Percentiles rank a stretch among this genome's conserved stretches.
phyloP scores from a whole-genome alignment of 2,329 filamentous ascomycete species.

The Colletotrichum sp. region DNA sequence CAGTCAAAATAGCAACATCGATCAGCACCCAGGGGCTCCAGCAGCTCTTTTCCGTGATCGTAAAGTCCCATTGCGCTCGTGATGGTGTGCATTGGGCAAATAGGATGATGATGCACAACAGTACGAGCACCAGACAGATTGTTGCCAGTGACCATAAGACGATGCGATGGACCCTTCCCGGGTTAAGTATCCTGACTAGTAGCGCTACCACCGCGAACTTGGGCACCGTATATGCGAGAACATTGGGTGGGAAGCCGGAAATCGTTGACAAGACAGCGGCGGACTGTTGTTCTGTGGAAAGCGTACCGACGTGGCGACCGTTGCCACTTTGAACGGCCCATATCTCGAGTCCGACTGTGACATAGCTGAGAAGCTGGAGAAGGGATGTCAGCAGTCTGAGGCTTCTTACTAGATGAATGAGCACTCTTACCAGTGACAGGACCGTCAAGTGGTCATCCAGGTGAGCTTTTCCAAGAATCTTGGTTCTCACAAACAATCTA shows the following conservation, averaged over 20 bases:
- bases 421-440: not conserved
- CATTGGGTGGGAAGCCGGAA: conserved; percentile 29
- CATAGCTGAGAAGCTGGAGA: not conserved
- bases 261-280: conserved; percentile 26
- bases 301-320: not conserved
- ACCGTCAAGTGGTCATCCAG: not conserved
- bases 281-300: not conserved
- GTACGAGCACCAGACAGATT: conserved; percentile 19
- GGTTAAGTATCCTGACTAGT: conserved; percentile 28
- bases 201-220: conserved; percentile 32
- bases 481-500: not conserved
- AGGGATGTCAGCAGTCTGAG: not conserved
- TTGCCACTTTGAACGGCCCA: not conserved
- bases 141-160: conserved; percentile 28
- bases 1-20: not conserved
- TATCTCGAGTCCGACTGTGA: not conserved
- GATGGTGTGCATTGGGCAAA: conserved; percentile 29
- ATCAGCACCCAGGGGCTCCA: conserved; percentile 1
- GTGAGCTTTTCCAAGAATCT: not conserved
- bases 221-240: conserved; percentile 30
- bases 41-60: not conserved
- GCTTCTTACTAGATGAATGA: accelerated
- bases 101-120: conserved; percentile 24
- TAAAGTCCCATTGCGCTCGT: conserved; percentile 26
- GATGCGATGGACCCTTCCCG: conserved; percentile 20